These are phyloP conservation scores for Naegleria gruberi DNA, from an alignment of 208 protist species.

Conservation along the genomic window DNA sequence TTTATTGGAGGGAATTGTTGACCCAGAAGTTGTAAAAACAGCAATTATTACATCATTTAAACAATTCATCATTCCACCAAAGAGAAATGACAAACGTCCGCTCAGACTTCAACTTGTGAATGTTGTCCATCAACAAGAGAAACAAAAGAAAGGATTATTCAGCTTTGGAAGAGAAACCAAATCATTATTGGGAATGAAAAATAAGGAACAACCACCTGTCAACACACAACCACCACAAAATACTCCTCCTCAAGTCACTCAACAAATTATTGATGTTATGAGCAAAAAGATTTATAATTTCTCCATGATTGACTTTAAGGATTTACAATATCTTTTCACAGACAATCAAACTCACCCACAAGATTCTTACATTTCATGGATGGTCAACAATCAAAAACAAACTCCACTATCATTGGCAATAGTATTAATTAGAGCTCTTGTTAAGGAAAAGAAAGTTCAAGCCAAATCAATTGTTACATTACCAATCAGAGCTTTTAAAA, in stretches of 20 bases:
- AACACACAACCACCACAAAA: too few species aligned
- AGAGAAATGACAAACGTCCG: background rate
- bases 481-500: background rate
- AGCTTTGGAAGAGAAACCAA: background rate
- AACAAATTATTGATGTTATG: background rate
- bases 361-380: background rate
- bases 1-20: background rate
- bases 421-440: background rate
- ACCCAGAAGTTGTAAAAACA: background rate
- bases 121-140: background rate
- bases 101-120: background rate
- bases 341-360: background rate
- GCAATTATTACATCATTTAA: background rate
- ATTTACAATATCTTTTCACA: background rate
- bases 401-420: background rate
- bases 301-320: background rate
- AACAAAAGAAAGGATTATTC: background rate
- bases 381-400: background rate
- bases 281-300: background rate
- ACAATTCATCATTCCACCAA: background rate
- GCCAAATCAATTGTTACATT: background rate
- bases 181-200: background rate
- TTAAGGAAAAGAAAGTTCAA: background rate
- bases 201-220: background rate
- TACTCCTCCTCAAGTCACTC: background rate